Base-by-base conservation (phyloP, 768 basidiomycete genomes). In the Rhodotorula diobovata region DNA sequence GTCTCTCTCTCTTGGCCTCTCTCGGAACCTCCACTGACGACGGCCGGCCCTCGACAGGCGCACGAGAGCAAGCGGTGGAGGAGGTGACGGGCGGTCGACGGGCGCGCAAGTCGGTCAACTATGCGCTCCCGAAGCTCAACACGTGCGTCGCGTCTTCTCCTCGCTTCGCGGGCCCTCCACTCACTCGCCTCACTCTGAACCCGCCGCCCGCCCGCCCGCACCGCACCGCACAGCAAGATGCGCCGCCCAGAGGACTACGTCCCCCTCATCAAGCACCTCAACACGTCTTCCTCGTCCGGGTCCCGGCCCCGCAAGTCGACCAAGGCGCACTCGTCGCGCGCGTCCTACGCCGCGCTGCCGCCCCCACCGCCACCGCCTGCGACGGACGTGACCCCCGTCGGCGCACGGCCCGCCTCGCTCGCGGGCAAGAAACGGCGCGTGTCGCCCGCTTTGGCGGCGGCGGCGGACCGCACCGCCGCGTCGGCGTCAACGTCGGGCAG, bases 51-150 rank as follows among this genome's bases (percentile, higher is more conserved):
- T n/a, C n/a, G n/a, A n/a, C n/a, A n/a, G n/a, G n/a, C n/a, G n/a
- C n/a, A n/a, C n/a, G n/a, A n/a, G n/a, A 67, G 34, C 37, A 60
- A 20, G 39, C 45, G 30, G 51, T 45, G 15, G 59, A 61, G 8
- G 58, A 39, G 18, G 18, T 18, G 1, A 46, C 53, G 21, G 68
- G 66, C 23, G 54, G 73, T 7, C 61, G 77, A 23, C 58, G 76
- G 50, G 78, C 75, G 15, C 66, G 75, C 39, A 76, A 73, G 51
- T 56, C 63, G 21, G 78, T 79, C 66, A 76, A 73, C 56, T 78
- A 77, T 45, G 75, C 76, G 2, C 32, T 76, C 60, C 77, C 77
- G 2, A 77, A 75, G 62, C 72, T 77, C 34, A 74, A 75, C 55
- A 77, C 73, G 76, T 75, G 30, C 21, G 77, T 73, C 16, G 10